Percentiles rank a stretch among this genome's conserved stretches.
Conservation (phyloP, 202 grass and related monocot species). For the Carex arenaria region DNA sequence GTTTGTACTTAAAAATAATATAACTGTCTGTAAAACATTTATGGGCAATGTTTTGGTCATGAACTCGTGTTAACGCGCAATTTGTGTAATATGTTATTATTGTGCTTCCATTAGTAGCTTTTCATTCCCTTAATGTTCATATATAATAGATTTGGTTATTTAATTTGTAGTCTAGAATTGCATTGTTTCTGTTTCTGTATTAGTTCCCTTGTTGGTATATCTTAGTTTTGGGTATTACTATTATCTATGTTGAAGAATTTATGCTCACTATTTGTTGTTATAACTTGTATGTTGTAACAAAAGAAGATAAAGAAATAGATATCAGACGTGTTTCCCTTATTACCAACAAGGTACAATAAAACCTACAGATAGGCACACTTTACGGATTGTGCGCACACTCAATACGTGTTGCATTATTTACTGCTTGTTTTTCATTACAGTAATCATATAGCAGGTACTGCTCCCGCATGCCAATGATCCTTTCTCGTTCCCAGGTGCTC, state of each 20-base stretch:
- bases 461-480: conserved; percentile 5
- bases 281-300: not conserved
- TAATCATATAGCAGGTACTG: conserved; percentile 27
- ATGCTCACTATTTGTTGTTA: not conserved
- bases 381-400: conserved; percentile 22
- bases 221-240: not conserved
- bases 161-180: not conserved
- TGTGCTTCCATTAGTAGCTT: not conserved
- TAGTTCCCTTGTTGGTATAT: not conserved
- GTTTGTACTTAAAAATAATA: conserved; percentile 9
- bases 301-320: not conserved
- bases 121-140: too few relatives aligned
- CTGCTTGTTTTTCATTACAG: conserved; percentile 20
- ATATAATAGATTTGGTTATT: not conserved
- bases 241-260: not conserved
- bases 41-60: not conserved
- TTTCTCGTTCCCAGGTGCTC: conserved; percentile 8
- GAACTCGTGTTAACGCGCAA: not conserved
- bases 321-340: not conserved
- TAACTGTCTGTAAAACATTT: not conserved
- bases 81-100: not conserved
- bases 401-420: conserved; percentile 8
- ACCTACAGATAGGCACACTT: not conserved
- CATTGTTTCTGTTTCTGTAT: not conserved
- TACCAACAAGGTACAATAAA: not conserved